Base-by-base conservation (phyloP, 2,329 filamentous ascomycete species). In the Penicillium sp. region DNA sequence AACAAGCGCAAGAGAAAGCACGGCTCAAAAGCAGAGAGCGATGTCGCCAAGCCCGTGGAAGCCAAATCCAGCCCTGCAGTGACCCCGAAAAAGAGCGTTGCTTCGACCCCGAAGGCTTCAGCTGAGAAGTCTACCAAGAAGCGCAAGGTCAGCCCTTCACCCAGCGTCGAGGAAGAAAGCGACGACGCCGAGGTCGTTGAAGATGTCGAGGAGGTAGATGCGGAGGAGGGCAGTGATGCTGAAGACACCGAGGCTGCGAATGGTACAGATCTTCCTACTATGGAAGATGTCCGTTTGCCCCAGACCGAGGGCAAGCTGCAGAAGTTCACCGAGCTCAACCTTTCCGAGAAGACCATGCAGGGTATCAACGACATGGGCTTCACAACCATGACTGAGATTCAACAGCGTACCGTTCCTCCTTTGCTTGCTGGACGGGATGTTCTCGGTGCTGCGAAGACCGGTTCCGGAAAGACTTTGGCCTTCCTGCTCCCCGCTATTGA, bases 401-500 rank as follows among this genome's bases (percentile, higher is more conserved):
- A 97, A 76, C 85, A 86, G 67, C 84, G 89, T 71, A 89, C 89
- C 13, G 96, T 97, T 55, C 93, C 93, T 5, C 92, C 93, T 21
- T 81, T 96, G 47, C 81, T 97, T 59, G 91, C 93, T 42, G 94
- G 94, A 62, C 88, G 89, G 72, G 93, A 97, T 78, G 90, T 97
- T 23, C 84, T 99, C 44, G 94, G 94, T 68, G 93, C 93, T 33
- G 94, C 94, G 50, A 97, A 97, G 82, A 97, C 93, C 3, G 93
- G 93, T 43, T 96, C 91, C 23, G 94, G 94, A 73, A 99, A 99
- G 81, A 99, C 94, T 0, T 78, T 97, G 60, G 89, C 93, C 3
- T 99, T 99, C 78, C 81, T 99, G 61, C 93, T 97, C 57, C 94
- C 94, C 19, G 93, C 93, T 2, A 83, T 97, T 39, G 94, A 97